Conservation (phyloP, 352 stramenopile species). For the Globisporangium middletonii region DNA sequence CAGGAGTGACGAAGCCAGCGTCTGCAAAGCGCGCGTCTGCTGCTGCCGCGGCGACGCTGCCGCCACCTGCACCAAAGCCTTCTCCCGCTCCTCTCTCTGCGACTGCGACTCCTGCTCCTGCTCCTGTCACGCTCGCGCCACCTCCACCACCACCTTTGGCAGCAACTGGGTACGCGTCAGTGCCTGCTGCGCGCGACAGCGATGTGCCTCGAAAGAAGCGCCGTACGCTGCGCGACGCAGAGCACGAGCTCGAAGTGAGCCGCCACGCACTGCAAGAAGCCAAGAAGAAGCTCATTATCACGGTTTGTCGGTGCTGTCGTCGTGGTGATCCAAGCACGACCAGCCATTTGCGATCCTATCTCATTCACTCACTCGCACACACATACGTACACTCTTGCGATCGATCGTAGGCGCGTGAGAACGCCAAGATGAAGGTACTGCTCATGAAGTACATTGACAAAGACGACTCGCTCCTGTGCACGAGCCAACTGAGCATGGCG, state of each 20-base stretch:
- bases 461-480: slow-evolving; percentile 71
- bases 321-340: no score
- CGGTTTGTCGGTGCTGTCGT: slow-evolving; percentile 17
- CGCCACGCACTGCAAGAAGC: slow-evolving; percentile 43
- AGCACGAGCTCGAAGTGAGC: slow-evolving; percentile 48
- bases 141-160: no score
- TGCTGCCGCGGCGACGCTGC: not conserved
- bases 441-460: slow-evolving; percentile 86
- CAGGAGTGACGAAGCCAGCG: not conserved
- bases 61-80: not conserved
- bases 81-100: not conserved
- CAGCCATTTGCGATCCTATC: not conserved
- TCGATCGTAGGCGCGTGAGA: slow-evolving; percentile 50
- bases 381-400: not conserved
- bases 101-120: not conserved
- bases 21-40: not conserved
- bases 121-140: not conserved
- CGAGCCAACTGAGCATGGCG: slow-evolving; percentile 62
- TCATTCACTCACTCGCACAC: not conserved
- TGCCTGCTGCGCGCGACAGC: not conserved
- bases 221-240: slow-evolving; percentile 61
- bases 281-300: slow-evolving; percentile 61
- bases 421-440: slow-evolving; percentile 84
- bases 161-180: no score
- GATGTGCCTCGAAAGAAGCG: slow-evolving; percentile 53